Base-by-base conservation (phyloP, 768 basidiomycete species). In the Phylloporus rhodoxanthus region DNA sequence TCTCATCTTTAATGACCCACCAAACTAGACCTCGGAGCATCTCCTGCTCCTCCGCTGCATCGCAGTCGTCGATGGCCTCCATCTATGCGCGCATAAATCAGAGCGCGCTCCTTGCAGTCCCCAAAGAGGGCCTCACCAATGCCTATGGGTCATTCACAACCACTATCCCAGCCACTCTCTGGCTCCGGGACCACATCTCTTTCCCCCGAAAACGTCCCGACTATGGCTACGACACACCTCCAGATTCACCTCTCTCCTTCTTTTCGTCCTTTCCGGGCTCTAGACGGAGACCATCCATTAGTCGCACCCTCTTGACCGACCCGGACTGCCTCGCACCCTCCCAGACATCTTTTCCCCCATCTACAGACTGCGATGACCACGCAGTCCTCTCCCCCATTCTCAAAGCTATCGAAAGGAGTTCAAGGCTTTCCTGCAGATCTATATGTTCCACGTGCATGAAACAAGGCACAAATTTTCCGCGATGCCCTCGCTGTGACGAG, bases 401-500 rank as follows among this genome's bases (percentile, higher is more conserved):
- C 2, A 73, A 72, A 13, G 70, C 68, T 3, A 62, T 82, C 3
- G 83, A 85, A 63, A 65, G 63, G 29, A 67, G 69, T 25, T 85
- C 83, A 4, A 77, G 67, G 57, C 63, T 85, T 43, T 75, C 78
- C 41, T 58, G 57, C 21, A 65, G 63, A 32, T 58, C 66, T 10
- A 55, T 62, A 29, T 85, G 83, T 49, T 72, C 76, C 9, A 72
- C 79, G 1, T 85, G 83, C 58, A 65, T 64, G 29, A 81, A 76
- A 58, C 45, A 59, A 1, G 83, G 83, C 0, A 63, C 66, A 13
- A 78, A 81, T 51, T 85, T 74, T 60, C 82, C 83, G 13, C 74
- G 75, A n/a, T 85, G 83, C 59, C 71, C 75, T 7, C 77, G 75
- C 51, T 85, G 83, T 54, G 65, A 70, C 20, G 73, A 74, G 26